These are phyloP conservation scores for Stachybotrys elegans DNA, from an alignment of 2,329 filamentous ascomycete species.

Conservation along the genomic window DNA sequence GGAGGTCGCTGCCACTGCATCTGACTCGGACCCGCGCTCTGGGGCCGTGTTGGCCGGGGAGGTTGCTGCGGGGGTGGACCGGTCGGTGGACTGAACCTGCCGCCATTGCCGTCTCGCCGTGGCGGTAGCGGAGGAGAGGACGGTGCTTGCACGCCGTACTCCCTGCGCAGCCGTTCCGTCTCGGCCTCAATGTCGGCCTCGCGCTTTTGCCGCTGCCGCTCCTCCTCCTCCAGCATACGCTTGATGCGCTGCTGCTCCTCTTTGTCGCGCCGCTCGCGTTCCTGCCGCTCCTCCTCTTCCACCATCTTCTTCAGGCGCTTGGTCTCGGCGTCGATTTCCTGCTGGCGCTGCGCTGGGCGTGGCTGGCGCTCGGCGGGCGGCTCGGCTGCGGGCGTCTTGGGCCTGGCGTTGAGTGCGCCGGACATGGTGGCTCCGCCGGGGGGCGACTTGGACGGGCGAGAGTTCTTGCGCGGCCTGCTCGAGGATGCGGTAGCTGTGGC, in stretches of 20 bases:
- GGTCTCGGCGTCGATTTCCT: constrained; percentile 68
- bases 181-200: constrained; percentile 67
- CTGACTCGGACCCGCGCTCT: constrained; percentile 39
- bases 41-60: constrained; percentile 40
- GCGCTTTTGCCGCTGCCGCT: constrained; percentile 48
- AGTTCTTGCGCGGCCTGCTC: constrained; percentile 28
- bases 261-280: constrained; percentile 51
- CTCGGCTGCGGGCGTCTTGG: constrained; percentile 11
- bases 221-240: constrained; percentile 62
- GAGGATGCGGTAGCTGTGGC: constrained; percentile 31
- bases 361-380: constrained; percentile 11
- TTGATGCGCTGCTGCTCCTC: constrained; percentile 53
- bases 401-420: constrained; percentile 30
- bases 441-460: constrained; percentile 28
- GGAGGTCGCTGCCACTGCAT: constrained; percentile 7
- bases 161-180: constrained; percentile 69
- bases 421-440: constrained; percentile 24
- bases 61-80: constrained; percentile 21
- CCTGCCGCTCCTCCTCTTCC: constrained; percentile 43
- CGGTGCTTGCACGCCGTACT: constrained; percentile 55
- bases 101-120: constrained; percentile 16
- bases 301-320: constrained; percentile 59
- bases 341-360: constrained; percentile 21
- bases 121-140: constrained; percentile 28
- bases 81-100: constrained; percentile 10